Percentiles rank a stretch among this genome's conserved stretches.
Evolutionary conservation across 208 protist genomes (phyloP).

Genomic region (Tritrichomonas foetus): DNA sequence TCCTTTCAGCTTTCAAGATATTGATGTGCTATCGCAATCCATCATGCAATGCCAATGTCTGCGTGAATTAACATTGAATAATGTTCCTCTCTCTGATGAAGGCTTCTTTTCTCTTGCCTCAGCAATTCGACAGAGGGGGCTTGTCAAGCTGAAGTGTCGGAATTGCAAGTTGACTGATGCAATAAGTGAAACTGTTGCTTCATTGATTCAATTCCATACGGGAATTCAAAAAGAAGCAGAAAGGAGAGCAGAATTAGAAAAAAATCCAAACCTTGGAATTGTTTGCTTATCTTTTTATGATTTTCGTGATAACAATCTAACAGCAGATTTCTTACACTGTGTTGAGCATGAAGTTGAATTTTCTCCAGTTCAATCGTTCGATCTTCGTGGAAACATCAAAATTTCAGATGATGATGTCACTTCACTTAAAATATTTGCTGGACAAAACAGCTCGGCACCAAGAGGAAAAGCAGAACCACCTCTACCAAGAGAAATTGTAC

Average conservation of each 20-base stretch:
- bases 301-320: conserved; percentile 13
- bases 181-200: not conserved
- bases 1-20: not conserved
- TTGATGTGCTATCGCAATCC: conserved; percentile 13
- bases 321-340: not conserved
- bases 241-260: not conserved
- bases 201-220: not conserved
- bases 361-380: not conserved
- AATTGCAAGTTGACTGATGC: not conserved
- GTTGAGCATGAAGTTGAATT: not conserved
- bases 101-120: not conserved
- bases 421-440: not conserved
- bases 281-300: not conserved
- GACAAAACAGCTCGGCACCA: not conserved
- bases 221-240: conserved; percentile 17
- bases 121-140: not conserved
- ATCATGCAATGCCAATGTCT: not conserved
- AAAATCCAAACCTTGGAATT: not conserved
- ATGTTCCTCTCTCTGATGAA: not conserved
- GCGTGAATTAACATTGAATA: not conserved
- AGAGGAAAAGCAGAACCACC: not conserved
- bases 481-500: not conserved
- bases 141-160: not conserved
- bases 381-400: not conserved
- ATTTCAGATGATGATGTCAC: not conserved